Base-by-base conservation (phyloP, 768 basidiomycete genomes). In the Pleurotus cornucopiae region DNA sequence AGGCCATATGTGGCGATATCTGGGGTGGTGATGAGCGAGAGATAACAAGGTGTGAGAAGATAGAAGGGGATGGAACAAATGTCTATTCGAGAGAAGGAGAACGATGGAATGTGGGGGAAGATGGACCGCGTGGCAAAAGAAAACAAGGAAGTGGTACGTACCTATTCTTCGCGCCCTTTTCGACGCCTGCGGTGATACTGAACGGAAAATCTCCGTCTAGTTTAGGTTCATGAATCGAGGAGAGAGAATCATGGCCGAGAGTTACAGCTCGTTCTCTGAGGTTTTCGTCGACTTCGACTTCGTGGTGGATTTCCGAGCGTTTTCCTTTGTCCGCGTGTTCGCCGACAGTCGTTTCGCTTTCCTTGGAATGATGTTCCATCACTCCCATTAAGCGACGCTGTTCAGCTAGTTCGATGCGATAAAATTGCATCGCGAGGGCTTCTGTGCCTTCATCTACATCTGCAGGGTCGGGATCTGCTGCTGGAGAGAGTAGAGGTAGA, bases 1-100 rank as follows among this genome's bases (percentile, higher is more conserved):
- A 0, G 96, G 96, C 92, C 94, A 98, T 56, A 98, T 97, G 67
- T 98, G 89, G 57, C 89, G 87, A 73, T 97, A 98, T 59, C 93
- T 94, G 60, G 40, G 38, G 21, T 25, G 18, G 55, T 49, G 9
- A 23, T 7, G 2, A 54, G 13, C 14, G 21, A 30, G 46, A 47
- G 25, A 39, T 26, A 11, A 39, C 34, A 16, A 52, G 23, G 38
- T 14, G 16, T 52, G 26, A 52, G 14, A 41, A 39, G 30, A 34
- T 34, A 9, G 30, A 34, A 34, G 30, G 30, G 11, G 30, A 34
- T 34, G 11, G 30, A 34, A 34, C 30, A 34, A 34, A 34, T 34
- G 30, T 34, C 30, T 34, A 34, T 34, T 34, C 30, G 30, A 34
- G 30, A 34, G 30, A 34, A 34, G 30, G 30, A 34, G 30, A 34